A percentile compares a stretch with the other conserved stretches of the same genome.
Conservation (phyloP, 2,329 filamentous ascomycete genomes). For the Calonectria crousiana region DNA sequence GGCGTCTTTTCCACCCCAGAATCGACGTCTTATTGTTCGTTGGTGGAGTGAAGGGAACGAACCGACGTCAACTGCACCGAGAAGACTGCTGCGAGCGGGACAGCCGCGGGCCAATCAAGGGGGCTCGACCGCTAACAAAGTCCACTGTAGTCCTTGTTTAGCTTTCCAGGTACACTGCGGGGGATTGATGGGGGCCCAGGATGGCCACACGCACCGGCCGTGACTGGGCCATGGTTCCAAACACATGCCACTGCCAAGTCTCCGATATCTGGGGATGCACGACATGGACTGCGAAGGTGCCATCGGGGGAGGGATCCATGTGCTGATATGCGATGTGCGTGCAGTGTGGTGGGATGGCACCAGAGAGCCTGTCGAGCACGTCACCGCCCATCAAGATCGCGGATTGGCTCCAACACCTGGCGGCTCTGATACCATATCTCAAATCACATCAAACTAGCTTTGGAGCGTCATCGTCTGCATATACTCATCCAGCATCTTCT, state of each 20-base stretch:
- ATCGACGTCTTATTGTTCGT: neutral
- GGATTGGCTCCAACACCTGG: conserved; percentile 10
- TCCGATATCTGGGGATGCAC: conserved; percentile 14
- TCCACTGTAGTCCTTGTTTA: neutral
- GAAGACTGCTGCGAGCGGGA: neutral
- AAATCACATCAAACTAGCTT: neutral
- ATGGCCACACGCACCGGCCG: neutral
- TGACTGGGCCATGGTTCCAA: neutral
- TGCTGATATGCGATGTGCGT: neutral
- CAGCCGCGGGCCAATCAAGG: neutral
- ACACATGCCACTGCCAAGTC: conserved; percentile 2
- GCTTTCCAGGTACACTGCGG: neutral
- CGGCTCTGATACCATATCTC: conserved; percentile 2
- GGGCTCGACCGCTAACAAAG: neutral
- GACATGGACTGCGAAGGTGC: neutral
- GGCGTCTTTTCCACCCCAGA: conserved; percentile 3
- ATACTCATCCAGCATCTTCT: neutral
- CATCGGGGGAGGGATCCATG: neutral
- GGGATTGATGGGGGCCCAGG: neutral
- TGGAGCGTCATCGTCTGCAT: neutral
- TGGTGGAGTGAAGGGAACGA: neutral
- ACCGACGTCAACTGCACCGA: neutral
- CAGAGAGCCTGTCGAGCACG: conserved; percentile 23
- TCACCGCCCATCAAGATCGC: conserved; percentile 7
- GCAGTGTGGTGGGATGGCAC: conserved; percentile 24